Evolutionary conservation across 176 grass and related monocot species (phyloP), one percentile per base, ranked within the genome.

Genomic region (Rhynchospora breviuscula): DNA sequence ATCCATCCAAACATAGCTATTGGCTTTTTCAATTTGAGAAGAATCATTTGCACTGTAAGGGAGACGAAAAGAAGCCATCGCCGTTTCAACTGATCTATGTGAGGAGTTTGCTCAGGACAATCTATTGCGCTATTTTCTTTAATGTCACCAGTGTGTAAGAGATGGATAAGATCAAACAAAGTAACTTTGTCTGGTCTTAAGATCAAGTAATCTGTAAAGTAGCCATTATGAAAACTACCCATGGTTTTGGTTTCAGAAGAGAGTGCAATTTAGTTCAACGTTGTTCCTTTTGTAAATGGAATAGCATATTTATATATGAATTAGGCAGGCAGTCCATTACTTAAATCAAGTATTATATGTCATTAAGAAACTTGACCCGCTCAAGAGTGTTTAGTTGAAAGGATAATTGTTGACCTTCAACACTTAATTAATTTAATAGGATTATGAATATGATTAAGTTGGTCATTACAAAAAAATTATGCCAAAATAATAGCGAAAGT

Each of bases 51-150:
- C 84, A 86, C 77, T n/a, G 87, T 31, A 49, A 97, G 79, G 64
- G 91, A 93, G 61, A 91, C 22, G 68, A 91, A 81, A 10, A 97
- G 11, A 13, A 73, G 87, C 91, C 89, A 94, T 79, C 91, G 88
- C 14, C 86, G 79, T 49, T 79, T 29, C 67, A 45, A 44, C 77
- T 87, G 60, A 7, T 59, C 11, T 22, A 97, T 84, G 82, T 85
- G 47, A 47, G 35, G 89, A 14, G 91, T 90, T 67, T 46, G 82
- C 18, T 48, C 17, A 40, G 94, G 88, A 54, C 86, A 92, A 29
- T 92, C 84, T 25, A 97, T 75, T 7, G 87, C 79, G 7, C 7
- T 78, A 86, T 97, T 94, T 60, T 71, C 63, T 0, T 49, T 57
- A n/a, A 97, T 61, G 18, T 92, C 84, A 66, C 82, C 3, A 6